Evolutionary conservation across 257 asterid genomes (phyloP), one percentile per base, ranked within the genome.

Genomic region (Fraxinus pennsylvanica): DNA sequence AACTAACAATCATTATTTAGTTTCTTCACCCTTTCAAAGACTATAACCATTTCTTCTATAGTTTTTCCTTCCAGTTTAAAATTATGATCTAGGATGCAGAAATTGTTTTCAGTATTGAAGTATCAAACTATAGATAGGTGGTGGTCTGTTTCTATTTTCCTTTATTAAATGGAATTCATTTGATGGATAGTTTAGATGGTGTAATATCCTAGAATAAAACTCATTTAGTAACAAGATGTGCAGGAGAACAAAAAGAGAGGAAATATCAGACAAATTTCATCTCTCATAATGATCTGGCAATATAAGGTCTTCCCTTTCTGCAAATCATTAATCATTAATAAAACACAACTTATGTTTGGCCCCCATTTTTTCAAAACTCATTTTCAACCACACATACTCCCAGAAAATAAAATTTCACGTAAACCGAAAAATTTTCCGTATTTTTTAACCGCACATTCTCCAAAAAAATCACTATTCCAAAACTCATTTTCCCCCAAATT

Each of bases 101-200:
- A 22, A 81, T 33, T 32, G 54, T 63, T 76, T 72, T 38, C 59
- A 19, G 38, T 65, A 77, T 73, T 50, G 15, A 73, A 63, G 13
- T 63, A 33, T 43, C 41, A 65, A 27, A 72, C 33, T n/a, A 59
- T 3, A 74, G 38, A 45, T 21, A 68, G 78, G 25, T 76, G 68
- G 41, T 43, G 32, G 25, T 43, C 25, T 75, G 54, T 22, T 19
- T 47, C 25, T 7, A 9, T 33, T 57, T 75, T 10, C 57, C 9
- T 39, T 32, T 1, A 65, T 68, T 66, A 79, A 65, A 79, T 45
- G 68, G 68, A 47, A 68, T 50, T 45, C 38, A 76, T 38, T 61
- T 71, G 45, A 39, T 47, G 14, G 68, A 68, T 47, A 59, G 27
- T 67, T 4, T 2, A 22, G 68, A 50, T 22, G 25, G 70, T 30